Conservation (phyloP, 768 basidiomycete genomes). For the Mrakia gelida region DNA sequence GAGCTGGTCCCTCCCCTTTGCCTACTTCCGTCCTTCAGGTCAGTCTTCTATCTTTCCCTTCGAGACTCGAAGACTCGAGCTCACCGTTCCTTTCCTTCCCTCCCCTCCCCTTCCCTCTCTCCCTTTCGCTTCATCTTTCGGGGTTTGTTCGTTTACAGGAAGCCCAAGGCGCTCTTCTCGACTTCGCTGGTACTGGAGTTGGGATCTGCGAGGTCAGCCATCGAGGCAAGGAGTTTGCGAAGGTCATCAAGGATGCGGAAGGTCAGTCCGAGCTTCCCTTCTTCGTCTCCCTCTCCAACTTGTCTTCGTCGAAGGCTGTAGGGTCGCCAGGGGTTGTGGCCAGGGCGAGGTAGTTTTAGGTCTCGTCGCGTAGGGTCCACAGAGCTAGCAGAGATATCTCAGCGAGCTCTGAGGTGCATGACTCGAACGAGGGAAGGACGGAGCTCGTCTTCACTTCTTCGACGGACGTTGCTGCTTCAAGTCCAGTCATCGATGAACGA, state of each 20-base stretch:
- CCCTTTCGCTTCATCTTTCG: background rate
- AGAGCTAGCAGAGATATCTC: too few species aligned
- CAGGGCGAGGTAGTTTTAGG: too few species aligned
- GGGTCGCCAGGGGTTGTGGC: too few species aligned
- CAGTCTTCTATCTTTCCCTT: background rate
- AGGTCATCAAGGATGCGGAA: conserved; percentile 55
- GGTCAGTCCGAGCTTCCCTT: conserved; percentile 36
- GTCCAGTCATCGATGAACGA: too few species aligned
- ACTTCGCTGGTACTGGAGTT: conserved; percentile 86
- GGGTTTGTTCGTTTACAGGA: conserved; percentile 46
- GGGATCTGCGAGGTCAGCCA: conserved; percentile 96
- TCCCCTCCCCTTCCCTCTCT: background rate
- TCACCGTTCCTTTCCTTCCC: background rate
- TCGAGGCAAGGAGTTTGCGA: conserved; percentile 80
- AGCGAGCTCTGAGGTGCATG: too few species aligned
- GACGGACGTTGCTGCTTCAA: too few species aligned
- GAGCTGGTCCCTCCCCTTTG: conserved; percentile 88
- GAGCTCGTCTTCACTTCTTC: too few species aligned
- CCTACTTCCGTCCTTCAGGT: conserved; percentile 70
- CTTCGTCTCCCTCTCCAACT: background rate
- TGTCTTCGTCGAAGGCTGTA: background rate
- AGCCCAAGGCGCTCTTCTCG: conserved; percentile 71
- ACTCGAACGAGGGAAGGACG: too few species aligned
- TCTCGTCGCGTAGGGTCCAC: too few species aligned
- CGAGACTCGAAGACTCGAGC: background rate